Evolutionary conservation across 768 basidiomycete genomes (phyloP), one percentile per base, ranked within the genome.

Genomic region (Coprinopsis strossmayeri): DNA sequence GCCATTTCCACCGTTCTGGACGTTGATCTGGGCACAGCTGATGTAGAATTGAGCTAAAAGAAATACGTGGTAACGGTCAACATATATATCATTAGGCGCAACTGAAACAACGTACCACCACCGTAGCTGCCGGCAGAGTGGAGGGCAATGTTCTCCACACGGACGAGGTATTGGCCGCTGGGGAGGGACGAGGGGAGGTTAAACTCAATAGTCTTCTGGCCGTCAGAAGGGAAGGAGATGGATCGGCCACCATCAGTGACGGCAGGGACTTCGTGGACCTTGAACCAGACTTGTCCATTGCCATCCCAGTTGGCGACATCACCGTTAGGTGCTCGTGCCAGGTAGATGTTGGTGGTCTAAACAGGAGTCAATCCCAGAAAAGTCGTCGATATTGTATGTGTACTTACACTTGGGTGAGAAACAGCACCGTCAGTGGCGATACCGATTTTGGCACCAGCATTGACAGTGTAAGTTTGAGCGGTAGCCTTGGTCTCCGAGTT

Each of bases 371-470:
- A n/a, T n/a, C n/a, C 9, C 12, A 38, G 18, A 20, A 38, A 38
- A 18, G 37, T 7, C 37, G 17, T 5, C 11, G 37, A 38, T 18
- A 20, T 38, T 12, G 18, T 10, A 20, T 7, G 11, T 12, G 37
- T 12, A 59, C 65, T 34, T 52, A 70, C 73, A 44, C 74, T 74
- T n/a, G 70, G 69, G 59, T 77, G 76, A 50, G 74, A 76, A 46
- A 76, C 72, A 32, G 65, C 65, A 13, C 61, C 61, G 53, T 74
- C 68, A 49, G 65, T 61, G 39, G 58, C 60, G 57, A 76, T 69
- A 20, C 74, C 73, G 43, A 77, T 60, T 32, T 57, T 62, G 5
- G 67, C 63, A 30, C 76, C 76, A 28, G 75, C 76, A 35, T 68
- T 60, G 41, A 76, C 72, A 24, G 64, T 63, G 48, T 70, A 61